phyloP scores from a whole-genome alignment of 208 protist species.

The Trypanosoma cruzi region DNA sequence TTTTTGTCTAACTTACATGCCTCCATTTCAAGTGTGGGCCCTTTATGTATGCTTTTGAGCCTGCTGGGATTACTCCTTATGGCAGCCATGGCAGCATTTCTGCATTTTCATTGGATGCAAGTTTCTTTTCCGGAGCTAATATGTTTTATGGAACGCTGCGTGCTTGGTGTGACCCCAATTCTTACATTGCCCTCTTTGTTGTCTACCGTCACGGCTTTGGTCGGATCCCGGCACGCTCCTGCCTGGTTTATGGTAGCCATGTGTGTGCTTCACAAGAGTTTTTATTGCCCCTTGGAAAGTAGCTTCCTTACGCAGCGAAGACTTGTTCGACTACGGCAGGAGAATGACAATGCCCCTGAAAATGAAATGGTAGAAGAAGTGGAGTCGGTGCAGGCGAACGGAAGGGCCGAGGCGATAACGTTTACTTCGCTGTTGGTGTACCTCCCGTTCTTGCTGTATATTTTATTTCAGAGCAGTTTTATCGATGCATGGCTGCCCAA shows the following conservation, averaged over 20 bases:
- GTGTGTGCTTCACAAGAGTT: slow-evolving; percentile 66
- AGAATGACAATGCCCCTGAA: slow-evolving; percentile 1
- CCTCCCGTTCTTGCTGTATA: slow-evolving; percentile 68
- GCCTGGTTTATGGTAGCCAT: slow-evolving; percentile 60
- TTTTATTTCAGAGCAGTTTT: slow-evolving; percentile 73
- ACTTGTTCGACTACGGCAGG: neutral
- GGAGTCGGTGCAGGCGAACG: slow-evolving; percentile 56
- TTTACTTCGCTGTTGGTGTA: slow-evolving; percentile 71
- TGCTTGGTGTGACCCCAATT: slow-evolving; percentile 65
- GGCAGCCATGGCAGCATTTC: slow-evolving; percentile 41
- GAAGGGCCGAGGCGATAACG: slow-evolving; percentile 54
- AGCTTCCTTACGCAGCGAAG: slow-evolving; percentile 59
- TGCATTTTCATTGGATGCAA: slow-evolving; percentile 90
- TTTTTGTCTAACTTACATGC: slow-evolving; percentile 75
- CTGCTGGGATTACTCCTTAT: slow-evolving; percentile 43
- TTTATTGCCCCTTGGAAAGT: slow-evolving; percentile 76
- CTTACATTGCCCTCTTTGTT: slow-evolving; percentile 69
- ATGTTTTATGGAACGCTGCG: slow-evolving; percentile 64
- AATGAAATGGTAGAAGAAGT: slow-evolving; percentile 20
- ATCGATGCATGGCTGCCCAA: slow-evolving; percentile 51
- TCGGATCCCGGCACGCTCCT: slow-evolving; percentile 67
- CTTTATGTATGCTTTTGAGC: slow-evolving; percentile 66
- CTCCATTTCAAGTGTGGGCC: slow-evolving; percentile 52
- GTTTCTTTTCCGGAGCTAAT: slow-evolving; percentile 65
- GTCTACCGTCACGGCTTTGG: slow-evolving; percentile 59